A percentile compares a stretch with the other conserved stretches of the same genome.
phyloP scores from a whole-genome alignment of 2,329 filamentous ascomycete genomes.

The Alternaria sp. region DNA sequence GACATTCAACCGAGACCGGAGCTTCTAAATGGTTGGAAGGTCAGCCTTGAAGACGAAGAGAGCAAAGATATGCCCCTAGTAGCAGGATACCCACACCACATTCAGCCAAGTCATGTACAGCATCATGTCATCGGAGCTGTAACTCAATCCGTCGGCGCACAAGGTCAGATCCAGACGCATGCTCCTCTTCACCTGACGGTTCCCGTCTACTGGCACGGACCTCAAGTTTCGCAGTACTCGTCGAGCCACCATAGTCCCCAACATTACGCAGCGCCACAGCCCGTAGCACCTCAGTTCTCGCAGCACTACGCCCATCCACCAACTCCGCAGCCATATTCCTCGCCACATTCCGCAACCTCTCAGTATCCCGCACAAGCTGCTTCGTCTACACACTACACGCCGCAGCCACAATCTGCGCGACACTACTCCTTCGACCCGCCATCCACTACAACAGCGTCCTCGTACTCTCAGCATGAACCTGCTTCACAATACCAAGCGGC shows the following conservation, averaged over 20 bases:
- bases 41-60: slow-evolving; percentile 51
- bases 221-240: slow-evolving; percentile 38
- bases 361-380: slow-evolving; percentile 33
- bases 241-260: slow-evolving; percentile 37
- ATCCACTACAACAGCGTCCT: slow-evolving; percentile 23
- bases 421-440: slow-evolving; percentile 36
- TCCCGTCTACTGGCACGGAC: slow-evolving; percentile 45
- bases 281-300: slow-evolving; percentile 33
- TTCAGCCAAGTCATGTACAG: slow-evolving; percentile 42
- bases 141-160: slow-evolving; percentile 34
- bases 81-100: slow-evolving; percentile 41
- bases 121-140: slow-evolving; percentile 36
- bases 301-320: slow-evolving; percentile 38
- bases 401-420: slow-evolving; percentile 30
- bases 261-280: slow-evolving; percentile 37
- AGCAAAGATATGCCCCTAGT: slow-evolving; percentile 47
- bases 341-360: slow-evolving; percentile 28
- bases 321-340: slow-evolving; percentile 41
- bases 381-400: slow-evolving; percentile 31
- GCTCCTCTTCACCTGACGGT: slow-evolving; percentile 41
- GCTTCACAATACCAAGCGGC: slow-evolving; percentile 33
- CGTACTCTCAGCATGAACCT: slow-evolving; percentile 38
- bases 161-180: slow-evolving; percentile 39
- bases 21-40: slow-evolving; percentile 49
- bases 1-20: slow-evolving; percentile 47